Evolutionary conservation across 1,284 basidiomycete genomes (phyloP), one percentile per base, ranked within the genome.

Genomic region (Flammula alnicola): DNA sequence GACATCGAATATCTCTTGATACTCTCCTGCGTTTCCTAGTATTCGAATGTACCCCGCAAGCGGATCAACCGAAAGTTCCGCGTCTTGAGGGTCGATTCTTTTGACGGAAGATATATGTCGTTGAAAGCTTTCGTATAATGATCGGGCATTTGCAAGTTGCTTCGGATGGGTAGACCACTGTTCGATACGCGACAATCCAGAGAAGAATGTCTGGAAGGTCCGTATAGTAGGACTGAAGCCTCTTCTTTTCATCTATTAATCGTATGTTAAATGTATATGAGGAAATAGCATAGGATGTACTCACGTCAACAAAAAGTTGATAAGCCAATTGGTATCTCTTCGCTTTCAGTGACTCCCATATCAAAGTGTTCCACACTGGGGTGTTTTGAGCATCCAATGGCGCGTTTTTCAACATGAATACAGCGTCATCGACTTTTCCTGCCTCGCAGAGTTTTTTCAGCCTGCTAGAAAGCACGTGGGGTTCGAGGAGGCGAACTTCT

Each of bases 191-290:
- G 75, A 70, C 42, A 85, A 74, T 5, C 85, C 87, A 31, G 63
- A 74, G 62, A 92, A 73, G 66, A 91, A 71, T 11, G 84, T 85
- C 27, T 74, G 70, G 56, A 78, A 91, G 1, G 88, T 89, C 43
- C 80, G 66, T n/a, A 73, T 65, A 36, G 76, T 82, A 14, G 89
- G 87, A 41, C 72, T 74, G 59, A 89, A 81, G 2, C 86, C 85
- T 35, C 90, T 80, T 33, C 89, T 78, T 65, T 90, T 91, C 88
- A 92, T 89, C 90, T 91, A 30, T n/a, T 30, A 39, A 23, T 25
- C 10, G 25, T 41, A 35, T 42, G 25, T 43, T 23, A 50, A 16
- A 39, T 48, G n/a, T 47, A 25, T 22, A 31, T 42, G 35, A 12
- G 35, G 27, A n/a, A 17, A 14, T 37, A 22, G 19, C 17, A 47